Percentiles rank a stretch among this genome's conserved stretches.
These are phyloP conservation scores for Puccinia horiana DNA, from an alignment of 1,284 basidiomycete species.

Conservation along the genomic window DNA sequence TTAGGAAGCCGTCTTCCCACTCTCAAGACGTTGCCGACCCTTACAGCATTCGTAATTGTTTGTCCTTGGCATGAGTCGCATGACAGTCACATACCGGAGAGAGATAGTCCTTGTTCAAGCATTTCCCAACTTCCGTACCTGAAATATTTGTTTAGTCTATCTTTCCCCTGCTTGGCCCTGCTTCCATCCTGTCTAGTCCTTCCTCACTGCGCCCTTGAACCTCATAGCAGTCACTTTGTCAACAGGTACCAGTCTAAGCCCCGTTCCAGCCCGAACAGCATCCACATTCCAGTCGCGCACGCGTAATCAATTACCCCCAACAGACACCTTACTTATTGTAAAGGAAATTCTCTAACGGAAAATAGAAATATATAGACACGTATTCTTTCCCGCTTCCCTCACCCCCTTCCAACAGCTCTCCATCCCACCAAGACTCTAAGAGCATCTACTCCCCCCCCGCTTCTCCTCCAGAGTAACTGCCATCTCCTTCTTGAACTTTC, in stretches of 20 bases:
- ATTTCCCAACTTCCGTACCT: slow-evolving; percentile 25
- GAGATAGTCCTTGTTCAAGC: slow-evolving; percentile 17
- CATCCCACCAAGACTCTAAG: background rate
- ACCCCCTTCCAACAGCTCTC: background rate
- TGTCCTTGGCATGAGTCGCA: slow-evolving; percentile 1
- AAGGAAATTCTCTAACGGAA: background rate
- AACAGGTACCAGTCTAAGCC: slow-evolving; percentile 11
- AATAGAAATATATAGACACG: background rate
- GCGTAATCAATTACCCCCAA: background rate
- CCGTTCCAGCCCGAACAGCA: slow-evolving; percentile 3
- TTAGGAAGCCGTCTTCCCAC: background rate
- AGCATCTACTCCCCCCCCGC: background rate
- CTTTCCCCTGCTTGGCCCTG: slow-evolving; percentile 11
- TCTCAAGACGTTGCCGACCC: background rate
- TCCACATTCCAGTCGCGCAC: slow-evolving; percentile 23
- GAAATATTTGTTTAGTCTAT: slow-evolving; percentile 1
- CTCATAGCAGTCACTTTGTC: background rate
- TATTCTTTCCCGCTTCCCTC: background rate
- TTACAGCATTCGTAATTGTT: background rate
- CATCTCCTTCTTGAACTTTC: slow-evolving; percentile 37
- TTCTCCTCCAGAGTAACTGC: background rate
- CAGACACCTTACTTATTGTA: background rate
- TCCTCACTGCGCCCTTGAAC: background rate
- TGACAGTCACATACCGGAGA: slow-evolving; percentile 32
- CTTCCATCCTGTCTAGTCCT: background rate